Evolutionary conservation across 2,329 filamentous ascomycete species (phyloP), one percentile per base, ranked within the genome.

Genomic region (Xylariaceae sp.): DNA sequence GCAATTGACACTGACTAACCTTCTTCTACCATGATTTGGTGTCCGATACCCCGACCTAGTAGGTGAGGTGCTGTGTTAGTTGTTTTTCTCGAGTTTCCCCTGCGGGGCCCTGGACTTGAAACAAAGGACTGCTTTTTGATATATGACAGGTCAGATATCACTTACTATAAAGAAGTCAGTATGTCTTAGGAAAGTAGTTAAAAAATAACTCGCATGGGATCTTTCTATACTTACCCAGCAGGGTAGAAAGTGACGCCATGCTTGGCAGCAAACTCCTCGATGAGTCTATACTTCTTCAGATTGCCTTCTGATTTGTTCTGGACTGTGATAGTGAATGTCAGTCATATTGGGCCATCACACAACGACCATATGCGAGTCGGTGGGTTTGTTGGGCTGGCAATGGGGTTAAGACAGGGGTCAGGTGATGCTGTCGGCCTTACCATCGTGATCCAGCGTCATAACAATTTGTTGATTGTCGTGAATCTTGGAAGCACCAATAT

Each of bases 1-100:
- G 11, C 4, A 4, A 17, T 11, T 13, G 16, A 17, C 36, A 10
- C 36, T 11, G 13, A 39, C 36, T 4, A 11, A 13, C 85, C 87
- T 68, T 90, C 90, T 68, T 96, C 91, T 0, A 96, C 82, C 88
- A 94, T 91, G 60, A 93, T 86, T 69, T 97, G 93, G 68, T 97
- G 93, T 0, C 91, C 92, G 63, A 96, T 96, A 90, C 22, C 90
- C 42, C 83, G 72, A 1, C 89, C 89, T 1, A 10, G 33, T 36
- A 14, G 10, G 14, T 14, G 10, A 10, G 14, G 33, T 36, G 33
- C 10, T 14, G 10, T 36, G 10, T 36, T 14, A 36, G 33, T 14
- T 36, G 33, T 10, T 10, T 36, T 10, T 14, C 14, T 36, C 33
- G 33, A 14, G n/a, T n/a, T n/a, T n/a, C n/a, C n/a, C n/a, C n/a